Conservation (phyloP, 192 early-diverging fungal species). For the Podila clonocystis region DNA sequence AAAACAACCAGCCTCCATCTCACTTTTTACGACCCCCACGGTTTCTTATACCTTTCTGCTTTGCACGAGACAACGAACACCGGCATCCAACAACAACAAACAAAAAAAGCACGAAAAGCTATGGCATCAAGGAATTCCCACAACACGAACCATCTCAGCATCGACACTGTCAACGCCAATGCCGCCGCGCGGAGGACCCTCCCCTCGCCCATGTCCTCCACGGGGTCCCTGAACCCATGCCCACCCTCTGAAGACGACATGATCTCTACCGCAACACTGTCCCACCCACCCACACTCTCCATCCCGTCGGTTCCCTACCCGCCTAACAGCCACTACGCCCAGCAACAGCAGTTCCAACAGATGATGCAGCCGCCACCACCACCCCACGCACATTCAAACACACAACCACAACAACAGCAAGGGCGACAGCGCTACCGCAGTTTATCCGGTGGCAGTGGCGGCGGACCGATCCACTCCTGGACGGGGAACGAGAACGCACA, state of each 20-base stretch:
- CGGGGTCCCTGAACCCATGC: slow-evolving; percentile 6
- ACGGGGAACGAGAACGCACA: slow-evolving; percentile 9
- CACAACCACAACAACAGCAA: slow-evolving; percentile 5
- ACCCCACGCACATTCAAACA: not conserved
- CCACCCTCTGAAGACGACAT: slow-evolving; percentile 24
- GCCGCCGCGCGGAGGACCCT: slow-evolving; percentile 15
- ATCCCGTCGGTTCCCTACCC: slow-evolving; percentile 28
- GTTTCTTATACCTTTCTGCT: too few species aligned
- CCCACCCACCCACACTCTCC: slow-evolving; percentile 29
- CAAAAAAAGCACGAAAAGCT: not conserved
- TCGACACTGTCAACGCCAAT: slow-evolving; percentile 27
- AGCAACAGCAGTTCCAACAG: slow-evolving; percentile 19
- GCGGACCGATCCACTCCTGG: slow-evolving; percentile 12
- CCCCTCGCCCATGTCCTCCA: slow-evolving; percentile 40
- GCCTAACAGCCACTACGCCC: slow-evolving; percentile 18
- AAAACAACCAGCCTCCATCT: too few species aligned
- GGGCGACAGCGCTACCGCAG: slow-evolving; percentile 28
- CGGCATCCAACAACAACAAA: not conserved
- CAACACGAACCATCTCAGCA: slow-evolving; percentile 21
- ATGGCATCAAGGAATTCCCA: slow-evolving; percentile 14
- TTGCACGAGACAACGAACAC: not conserved
- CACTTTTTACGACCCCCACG: too few species aligned
- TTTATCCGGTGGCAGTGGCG: slow-evolving; percentile 15
- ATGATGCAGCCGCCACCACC: slow-evolving; percentile 7
- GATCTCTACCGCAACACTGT: slow-evolving; percentile 29